A percentile compares a stretch with the other conserved stretches of the same genome.
These are phyloP conservation scores for Hanseniaspora nectarophila DNA, from an alignment of 805 yeast species.

Conservation along the genomic window DNA sequence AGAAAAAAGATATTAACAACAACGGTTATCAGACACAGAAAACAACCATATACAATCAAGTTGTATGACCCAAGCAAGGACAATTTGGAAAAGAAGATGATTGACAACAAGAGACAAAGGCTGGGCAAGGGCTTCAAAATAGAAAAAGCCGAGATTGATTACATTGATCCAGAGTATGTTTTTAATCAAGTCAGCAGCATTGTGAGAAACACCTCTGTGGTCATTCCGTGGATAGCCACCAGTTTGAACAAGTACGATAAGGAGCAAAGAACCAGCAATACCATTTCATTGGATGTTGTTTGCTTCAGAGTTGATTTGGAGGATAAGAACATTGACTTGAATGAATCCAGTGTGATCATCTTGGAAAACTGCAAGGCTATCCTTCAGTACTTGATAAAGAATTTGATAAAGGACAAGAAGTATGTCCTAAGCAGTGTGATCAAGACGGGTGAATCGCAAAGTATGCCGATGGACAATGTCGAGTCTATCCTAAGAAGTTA, in stretches of 20 bases:
- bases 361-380: constrained; percentile 30
- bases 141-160: constrained; percentile 32
- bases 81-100: constrained; percentile 2
- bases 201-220: constrained; percentile 48
- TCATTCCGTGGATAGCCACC: constrained; percentile 30
- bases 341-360: constrained; percentile 54
- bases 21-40: constrained; percentile 14
- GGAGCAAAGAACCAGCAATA: constrained; percentile 21
- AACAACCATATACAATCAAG: constrained; percentile 13
- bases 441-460: constrained; percentile 16
- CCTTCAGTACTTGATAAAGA: constrained; percentile 1
- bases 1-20: constrained; percentile 12
- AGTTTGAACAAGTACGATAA: constrained; percentile 14
- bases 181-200: constrained; percentile 54
- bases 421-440: not conserved
- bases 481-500: constrained; percentile 6
- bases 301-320: constrained; percentile 44
- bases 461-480: constrained; percentile 13
- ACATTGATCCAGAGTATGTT: constrained; percentile 50
- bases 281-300: constrained; percentile 21
- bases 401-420: constrained; percentile 12
- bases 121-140: constrained; percentile 11
- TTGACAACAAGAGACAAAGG: constrained; percentile 11
- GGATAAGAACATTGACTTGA: constrained; percentile 21
- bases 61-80: constrained; percentile 5